phyloP scores from a whole-genome alignment of 148 eudicot genomes.

The Linanthus parryae region DNA sequence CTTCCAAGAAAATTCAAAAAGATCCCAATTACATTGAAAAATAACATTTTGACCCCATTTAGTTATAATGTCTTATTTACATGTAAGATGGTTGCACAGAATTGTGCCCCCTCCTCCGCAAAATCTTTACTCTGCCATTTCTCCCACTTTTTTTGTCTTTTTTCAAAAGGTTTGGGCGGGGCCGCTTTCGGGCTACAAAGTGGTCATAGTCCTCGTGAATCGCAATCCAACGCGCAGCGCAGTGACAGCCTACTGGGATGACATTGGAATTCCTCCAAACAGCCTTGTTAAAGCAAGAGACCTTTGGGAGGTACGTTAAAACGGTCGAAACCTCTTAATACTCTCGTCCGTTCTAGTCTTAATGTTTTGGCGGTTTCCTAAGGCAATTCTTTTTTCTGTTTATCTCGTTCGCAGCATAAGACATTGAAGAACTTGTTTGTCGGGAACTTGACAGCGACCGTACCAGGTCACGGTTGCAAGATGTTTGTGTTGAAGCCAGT shows the following conservation, averaged over 20 bases:
- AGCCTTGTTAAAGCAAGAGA: slow-evolving; percentile 55
- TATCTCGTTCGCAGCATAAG: slow-evolving; percentile 39
- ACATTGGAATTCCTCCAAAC: slow-evolving; percentile 48
- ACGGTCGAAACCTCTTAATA: no score
- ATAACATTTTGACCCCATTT: no score
- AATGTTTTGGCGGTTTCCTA: no score
- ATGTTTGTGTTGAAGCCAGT: slow-evolving; percentile 59
- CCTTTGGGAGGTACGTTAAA: slow-evolving; percentile 70
- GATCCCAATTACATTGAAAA: no score
- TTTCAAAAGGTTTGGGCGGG: slow-evolving; percentile 71
- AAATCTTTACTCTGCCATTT: not conserved
- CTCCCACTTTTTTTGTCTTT: not conserved
- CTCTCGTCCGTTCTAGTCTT: no score
- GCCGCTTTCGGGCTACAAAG: slow-evolving; percentile 55
- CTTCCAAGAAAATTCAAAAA: no score
- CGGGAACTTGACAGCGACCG: slow-evolving; percentile 37
- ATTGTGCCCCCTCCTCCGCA: not conserved
- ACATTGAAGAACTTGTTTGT: slow-evolving; percentile 30
- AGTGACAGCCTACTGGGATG: slow-evolving; percentile 72
- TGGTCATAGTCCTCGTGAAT: slow-evolving; percentile 53
- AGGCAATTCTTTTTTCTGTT: not conserved
- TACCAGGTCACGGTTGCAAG: slow-evolving; percentile 48
- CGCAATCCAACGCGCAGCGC: slow-evolving; percentile 23
- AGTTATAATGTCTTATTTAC: no score
- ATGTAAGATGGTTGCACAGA: not conserved